These are phyloP conservation scores for Euphrasia arctica DNA, from an alignment of 305 asterid genomes.

Conservation along the genomic window DNA sequence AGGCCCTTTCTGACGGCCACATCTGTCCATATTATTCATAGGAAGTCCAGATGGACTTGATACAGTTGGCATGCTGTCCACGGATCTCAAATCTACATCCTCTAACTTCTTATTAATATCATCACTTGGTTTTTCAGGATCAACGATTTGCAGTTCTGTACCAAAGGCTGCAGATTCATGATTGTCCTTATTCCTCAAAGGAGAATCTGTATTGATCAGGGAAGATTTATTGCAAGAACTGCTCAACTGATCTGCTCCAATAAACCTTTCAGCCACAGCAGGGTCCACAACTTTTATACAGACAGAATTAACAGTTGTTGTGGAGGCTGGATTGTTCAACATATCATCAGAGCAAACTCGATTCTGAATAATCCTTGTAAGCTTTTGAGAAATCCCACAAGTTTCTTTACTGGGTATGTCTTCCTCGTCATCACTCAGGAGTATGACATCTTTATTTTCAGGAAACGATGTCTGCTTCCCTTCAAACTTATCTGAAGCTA, in stretches of 20 bases:
- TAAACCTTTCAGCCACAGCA: constrained; percentile 29
- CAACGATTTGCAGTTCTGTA: constrained; percentile 34
- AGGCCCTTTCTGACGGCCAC: constrained; percentile 88
- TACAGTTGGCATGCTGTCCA: constrained; percentile 40
- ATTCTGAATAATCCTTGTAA: constrained; percentile 1
- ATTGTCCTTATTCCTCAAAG: background rate
- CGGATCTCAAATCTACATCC: constrained; percentile 43
- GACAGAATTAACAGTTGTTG: constrained; percentile 25
- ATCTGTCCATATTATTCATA: constrained; percentile 53
- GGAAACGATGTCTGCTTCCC: constrained; percentile 18
- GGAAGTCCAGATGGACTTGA: constrained; percentile 50
- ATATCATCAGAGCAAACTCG: constrained; percentile 5
- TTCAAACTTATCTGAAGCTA: background rate
- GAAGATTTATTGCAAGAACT: constrained; percentile 25
- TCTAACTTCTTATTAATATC: constrained; percentile 38
- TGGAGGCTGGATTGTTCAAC: constrained; percentile 20
- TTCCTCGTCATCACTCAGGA: constrained; percentile 66
- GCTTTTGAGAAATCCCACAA: constrained; percentile 34
- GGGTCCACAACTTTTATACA: constrained; percentile 42
- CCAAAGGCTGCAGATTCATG: background rate
- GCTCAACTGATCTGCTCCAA: constrained; percentile 17
- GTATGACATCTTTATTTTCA: constrained; percentile 42
- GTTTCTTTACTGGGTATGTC: constrained; percentile 34
- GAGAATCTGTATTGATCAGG: constrained; percentile 25
- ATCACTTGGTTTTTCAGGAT: constrained; percentile 39